Evolutionary conservation across 306 rosid species (phyloP).

Genomic region (Lupinus albus): DNA sequence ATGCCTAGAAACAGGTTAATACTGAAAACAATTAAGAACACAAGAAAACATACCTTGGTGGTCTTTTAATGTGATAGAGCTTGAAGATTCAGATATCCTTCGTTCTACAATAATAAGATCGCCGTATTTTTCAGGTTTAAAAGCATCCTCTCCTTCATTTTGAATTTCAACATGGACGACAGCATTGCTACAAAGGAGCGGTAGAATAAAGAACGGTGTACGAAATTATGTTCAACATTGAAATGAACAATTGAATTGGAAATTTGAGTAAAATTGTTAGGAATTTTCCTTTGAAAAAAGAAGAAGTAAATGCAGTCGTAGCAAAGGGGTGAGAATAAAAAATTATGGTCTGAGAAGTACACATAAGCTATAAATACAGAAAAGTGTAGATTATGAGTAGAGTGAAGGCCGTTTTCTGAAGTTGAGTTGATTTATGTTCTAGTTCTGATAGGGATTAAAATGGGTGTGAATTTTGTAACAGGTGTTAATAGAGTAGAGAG

Average conservation of each 20-base stretch:
- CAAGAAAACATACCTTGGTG: slow-evolving; percentile 57
- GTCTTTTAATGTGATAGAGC: slow-evolving; percentile 65
- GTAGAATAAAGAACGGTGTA: slow-evolving; percentile 24
- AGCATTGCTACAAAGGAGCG: slow-evolving; percentile 63
- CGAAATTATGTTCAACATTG: neutral
- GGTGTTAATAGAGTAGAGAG: neutral
- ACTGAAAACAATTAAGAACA: neutral
- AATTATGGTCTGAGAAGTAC: neutral
- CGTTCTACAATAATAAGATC: slow-evolving; percentile 70
- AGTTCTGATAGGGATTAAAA: neutral
- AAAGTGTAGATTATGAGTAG: neutral
- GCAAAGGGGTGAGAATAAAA: neutral
- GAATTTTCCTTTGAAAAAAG: slow-evolving; percentile 1
- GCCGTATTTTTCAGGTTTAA: slow-evolving; percentile 76
- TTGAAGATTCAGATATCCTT: slow-evolving; percentile 65
- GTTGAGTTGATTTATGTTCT: neutral
- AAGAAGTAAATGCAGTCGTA: neutral
- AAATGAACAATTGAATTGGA: slow-evolving; percentile 1
- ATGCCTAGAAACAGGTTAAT: neutral
- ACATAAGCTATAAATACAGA: neutral
- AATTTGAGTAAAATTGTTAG: neutral
- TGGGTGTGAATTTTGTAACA: neutral
- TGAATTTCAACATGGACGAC: slow-evolving; percentile 71
- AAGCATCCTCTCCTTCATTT: slow-evolving; percentile 91
- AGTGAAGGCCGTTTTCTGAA: neutral